A percentile compares a stretch with the other conserved stretches of the same genome.
Conservation (phyloP, 768 basidiomycete genomes). For the Podaxis sp. region DNA sequence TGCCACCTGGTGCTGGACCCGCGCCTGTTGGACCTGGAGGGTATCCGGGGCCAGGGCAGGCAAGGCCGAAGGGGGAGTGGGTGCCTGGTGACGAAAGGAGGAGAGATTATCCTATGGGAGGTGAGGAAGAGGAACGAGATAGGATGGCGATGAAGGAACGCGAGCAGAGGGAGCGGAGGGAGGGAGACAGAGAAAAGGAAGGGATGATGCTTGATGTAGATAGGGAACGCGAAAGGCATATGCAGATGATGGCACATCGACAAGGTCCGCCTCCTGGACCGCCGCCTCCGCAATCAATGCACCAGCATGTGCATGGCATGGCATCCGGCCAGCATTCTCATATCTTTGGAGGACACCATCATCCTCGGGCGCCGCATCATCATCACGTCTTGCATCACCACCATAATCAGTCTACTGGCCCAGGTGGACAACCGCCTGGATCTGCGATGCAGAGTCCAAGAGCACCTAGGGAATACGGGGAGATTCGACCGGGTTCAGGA, state of each 20-base stretch:
- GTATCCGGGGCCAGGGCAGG: constrained; percentile 37
- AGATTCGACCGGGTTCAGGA: constrained; percentile 32
- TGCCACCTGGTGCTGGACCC: constrained; percentile 14
- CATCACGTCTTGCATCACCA: constrained; percentile 50
- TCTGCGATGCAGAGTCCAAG: constrained; percentile 21
- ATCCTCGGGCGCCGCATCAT: constrained; percentile 46
- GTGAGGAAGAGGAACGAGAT: constrained; percentile 40
- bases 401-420: constrained; percentile 25
- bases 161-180: constrained; percentile 29
- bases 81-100: constrained; percentile 21
- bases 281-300: constrained; percentile 16
- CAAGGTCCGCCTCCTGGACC: constrained; percentile 28
- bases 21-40: constrained; percentile 30
- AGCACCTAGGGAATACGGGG: constrained; percentile 31
- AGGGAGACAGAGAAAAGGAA: constrained; percentile 28
- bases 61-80: constrained; percentile 20
- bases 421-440: constrained; percentile 2
- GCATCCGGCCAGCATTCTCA: constrained; percentile 31
- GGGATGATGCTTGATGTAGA: constrained; percentile 30
- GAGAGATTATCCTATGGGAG: constrained; percentile 29
- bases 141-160: constrained; percentile 25
- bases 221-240: constrained; percentile 18
- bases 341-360: constrained; percentile 39
- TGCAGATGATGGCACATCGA: constrained; percentile 28
- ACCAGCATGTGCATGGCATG: constrained; percentile 28